Base-by-base conservation (phyloP, 768 basidiomycete genomes). In the Collybiopsis confluens region DNA sequence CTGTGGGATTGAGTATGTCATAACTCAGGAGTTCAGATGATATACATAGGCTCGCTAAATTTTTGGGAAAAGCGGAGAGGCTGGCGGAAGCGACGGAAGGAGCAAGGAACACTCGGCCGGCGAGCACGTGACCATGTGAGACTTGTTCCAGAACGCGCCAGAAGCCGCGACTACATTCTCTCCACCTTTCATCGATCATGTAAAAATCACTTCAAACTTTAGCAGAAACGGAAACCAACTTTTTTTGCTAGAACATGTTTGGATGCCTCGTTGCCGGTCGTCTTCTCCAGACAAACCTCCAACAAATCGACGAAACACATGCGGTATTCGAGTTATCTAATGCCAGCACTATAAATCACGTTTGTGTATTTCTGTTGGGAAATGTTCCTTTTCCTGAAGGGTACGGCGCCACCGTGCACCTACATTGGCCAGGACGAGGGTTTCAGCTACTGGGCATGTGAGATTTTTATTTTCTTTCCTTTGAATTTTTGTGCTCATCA, bases 371-470 rank as follows among this genome's bases (percentile, higher is more conserved):
- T 67, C 68, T 95, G 13, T 67, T 90, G 4, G 92, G 91, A 41
- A 86, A 86, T 43, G 89, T 90, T 0, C 82, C 86, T 1, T 92
- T 93, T 60, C 91, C 91, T 4, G 84, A 88, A 21, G 89, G 90
- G 33, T 92, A 84, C 63, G 91, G 85, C 16, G 88, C 88, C 11
- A 83, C 90, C 0, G 90, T 93, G 8, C 90, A 93, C 63, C 86
- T 93, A 64, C 82, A 82, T 65, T 90, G 85, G 88, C 91, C 90
- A 1, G 90, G 88, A 10, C 90, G 82, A 65, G 92, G 91, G 2
- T 92, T 91, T 58, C 91, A 91, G 65, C 66, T 93, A 24, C 72
- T 95, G 8, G 92, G 92, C 63, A 88, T 90, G 92, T 90, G 60
- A 62, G 88, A 71, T 35, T 24, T 27, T 18, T 54, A 0, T n/a